Percentiles rank a stretch among this genome's conserved stretches.
These are phyloP conservation scores for Aspergillus brunneoviolaceus DNA, from an alignment of 2,329 filamentous ascomycete species.

Conservation along the genomic window DNA sequence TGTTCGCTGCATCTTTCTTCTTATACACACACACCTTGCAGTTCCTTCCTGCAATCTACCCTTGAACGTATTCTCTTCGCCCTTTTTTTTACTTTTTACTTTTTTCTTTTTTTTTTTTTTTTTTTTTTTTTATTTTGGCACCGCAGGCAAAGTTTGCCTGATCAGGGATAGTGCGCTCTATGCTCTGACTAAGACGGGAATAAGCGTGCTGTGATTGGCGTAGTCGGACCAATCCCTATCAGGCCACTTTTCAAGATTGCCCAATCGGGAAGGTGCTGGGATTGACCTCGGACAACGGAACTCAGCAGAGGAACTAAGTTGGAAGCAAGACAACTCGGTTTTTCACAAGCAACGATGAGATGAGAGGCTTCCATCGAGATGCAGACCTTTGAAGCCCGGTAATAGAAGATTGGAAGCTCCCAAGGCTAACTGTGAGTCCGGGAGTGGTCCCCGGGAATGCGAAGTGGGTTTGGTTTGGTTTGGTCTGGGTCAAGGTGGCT, in stretches of 20 bases:
- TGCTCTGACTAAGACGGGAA: conserved; percentile 25
- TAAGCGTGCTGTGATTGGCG: conserved; percentile 30
- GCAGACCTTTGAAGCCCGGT: too few species aligned
- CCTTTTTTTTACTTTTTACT: not conserved
- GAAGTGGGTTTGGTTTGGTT: not conserved
- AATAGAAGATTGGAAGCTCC: too few species aligned
- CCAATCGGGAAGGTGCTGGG: conserved; percentile 1
- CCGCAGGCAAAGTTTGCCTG: not conserved
- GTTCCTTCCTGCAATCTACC: too few species aligned
- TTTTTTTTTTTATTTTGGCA: too few species aligned
- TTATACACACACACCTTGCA: too few species aligned
- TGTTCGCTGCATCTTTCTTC: too few species aligned
- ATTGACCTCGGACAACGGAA: not conserved
- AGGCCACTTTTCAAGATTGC: conserved; percentile 17
- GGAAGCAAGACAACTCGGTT: not conserved
- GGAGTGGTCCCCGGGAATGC: conserved; percentile 12
- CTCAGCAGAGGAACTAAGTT: not conserved
- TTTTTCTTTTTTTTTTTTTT: too few species aligned
- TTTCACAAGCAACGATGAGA: too few species aligned
- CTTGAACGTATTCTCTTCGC: too few species aligned
- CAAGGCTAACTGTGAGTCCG: not conserved
- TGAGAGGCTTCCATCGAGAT: too few species aligned
- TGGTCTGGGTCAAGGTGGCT: not conserved
- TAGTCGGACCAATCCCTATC: conserved; percentile 12
- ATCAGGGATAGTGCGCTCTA: not conserved